Evolutionary conservation across 768 basidiomycete species (phyloP).

Genomic region (Arthromyces matolae): DNA sequence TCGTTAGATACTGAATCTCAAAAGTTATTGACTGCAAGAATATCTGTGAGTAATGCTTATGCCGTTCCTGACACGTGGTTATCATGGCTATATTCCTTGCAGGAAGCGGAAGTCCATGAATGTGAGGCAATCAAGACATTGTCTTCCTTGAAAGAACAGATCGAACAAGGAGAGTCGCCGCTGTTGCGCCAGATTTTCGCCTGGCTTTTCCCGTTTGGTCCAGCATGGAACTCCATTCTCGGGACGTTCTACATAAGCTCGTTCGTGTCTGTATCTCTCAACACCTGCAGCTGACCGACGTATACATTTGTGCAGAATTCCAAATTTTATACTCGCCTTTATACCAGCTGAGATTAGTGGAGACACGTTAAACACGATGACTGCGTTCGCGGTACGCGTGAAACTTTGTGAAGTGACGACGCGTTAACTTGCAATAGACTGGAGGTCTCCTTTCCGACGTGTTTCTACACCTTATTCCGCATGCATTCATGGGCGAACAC

Average conservation of each 20-base stretch:
- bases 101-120: constrained; percentile 40
- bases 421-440: constrained; percentile 43
- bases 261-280: constrained; percentile 43
- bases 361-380: constrained; percentile 89
- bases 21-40: constrained; percentile 2
- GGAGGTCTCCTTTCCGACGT: constrained; percentile 92
- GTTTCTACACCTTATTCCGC: constrained; percentile 87
- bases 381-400: constrained; percentile 82
- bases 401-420: constrained; percentile 1
- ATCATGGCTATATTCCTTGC: not conserved
- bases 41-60: constrained; percentile 16
- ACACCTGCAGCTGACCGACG: constrained; percentile 12
- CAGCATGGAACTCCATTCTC: constrained; percentile 84
- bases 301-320: constrained; percentile 55
- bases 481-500: constrained; percentile 88
- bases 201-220: constrained; percentile 85
- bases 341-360: constrained; percentile 86
- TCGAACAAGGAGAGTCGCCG: constrained; percentile 66
- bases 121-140: constrained; percentile 43
- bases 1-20: not conserved
- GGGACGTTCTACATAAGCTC: constrained; percentile 97
- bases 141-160: constrained; percentile 52
- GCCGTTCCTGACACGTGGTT: not conserved
- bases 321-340: constrained; percentile 92
- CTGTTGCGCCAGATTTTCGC: constrained; percentile 77